phyloP scores from a whole-genome alignment of 352 stramenopile species.

The Pythium insidiosum region DNA sequence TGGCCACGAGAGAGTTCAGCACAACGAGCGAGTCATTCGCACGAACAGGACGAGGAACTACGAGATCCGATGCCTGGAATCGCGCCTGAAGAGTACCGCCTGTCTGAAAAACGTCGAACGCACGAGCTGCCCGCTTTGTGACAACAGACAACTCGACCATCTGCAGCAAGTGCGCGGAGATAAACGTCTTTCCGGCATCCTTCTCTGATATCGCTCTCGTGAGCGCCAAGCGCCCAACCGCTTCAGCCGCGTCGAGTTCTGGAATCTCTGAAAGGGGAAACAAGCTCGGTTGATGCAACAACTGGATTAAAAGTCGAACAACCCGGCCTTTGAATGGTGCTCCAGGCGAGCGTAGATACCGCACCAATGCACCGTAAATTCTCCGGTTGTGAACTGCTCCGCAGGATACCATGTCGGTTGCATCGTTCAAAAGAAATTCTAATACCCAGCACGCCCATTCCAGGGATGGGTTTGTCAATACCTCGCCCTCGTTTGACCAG shows the following conservation, averaged over 20 bases:
- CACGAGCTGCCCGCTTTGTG: conserved; percentile 16
- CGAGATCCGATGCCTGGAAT: too few relatives aligned
- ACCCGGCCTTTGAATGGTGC: conserved; percentile 78
- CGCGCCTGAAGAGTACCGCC: too few relatives aligned
- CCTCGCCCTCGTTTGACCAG: conserved; percentile 75
- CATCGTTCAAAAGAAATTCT: conserved; percentile 72
- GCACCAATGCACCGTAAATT: conserved; percentile 73
- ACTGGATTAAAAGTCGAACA: conserved; percentile 63
- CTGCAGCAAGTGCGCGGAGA: conserved; percentile 69
- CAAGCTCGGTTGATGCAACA: conserved; percentile 50
- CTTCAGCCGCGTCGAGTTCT: conserved; percentile 51
- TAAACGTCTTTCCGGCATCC: conserved; percentile 52
- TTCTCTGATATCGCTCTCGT: conserved; percentile 46
- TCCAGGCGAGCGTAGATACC: conserved; percentile 70
- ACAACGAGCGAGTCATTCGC: conserved; percentile 26
- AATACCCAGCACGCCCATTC: conserved; percentile 85
- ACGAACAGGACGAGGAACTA: conserved; percentile 34
- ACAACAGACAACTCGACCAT: conserved; percentile 72
- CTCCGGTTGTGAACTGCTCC: conserved; percentile 75
- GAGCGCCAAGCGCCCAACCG: conserved; percentile 52
- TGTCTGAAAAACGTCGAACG: too few relatives aligned
- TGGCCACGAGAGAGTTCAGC: conserved; percentile 39
- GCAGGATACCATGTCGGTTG: conserved; percentile 44
- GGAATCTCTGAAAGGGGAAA: conserved; percentile 52
- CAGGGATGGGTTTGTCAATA: conserved; percentile 63